A percentile compares a stretch with the other conserved stretches of the same genome.
Conservation (phyloP, 1,284 basidiomycete genomes). For the Veloboletus limbatus region DNA sequence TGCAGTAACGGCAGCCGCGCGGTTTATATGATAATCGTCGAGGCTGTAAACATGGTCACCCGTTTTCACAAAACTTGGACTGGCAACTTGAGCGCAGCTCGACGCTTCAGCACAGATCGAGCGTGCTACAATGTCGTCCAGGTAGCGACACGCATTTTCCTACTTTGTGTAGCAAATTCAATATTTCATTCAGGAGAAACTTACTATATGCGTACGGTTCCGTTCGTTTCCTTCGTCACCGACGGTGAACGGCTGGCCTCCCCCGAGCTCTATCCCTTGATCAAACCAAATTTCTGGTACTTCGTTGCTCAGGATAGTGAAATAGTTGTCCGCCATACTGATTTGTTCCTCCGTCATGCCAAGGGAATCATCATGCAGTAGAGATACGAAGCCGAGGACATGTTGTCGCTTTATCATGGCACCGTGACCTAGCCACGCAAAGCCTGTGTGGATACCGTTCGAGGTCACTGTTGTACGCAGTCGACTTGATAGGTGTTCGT, state of each 20-base stretch:
- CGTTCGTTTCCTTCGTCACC: conserved; percentile 55
- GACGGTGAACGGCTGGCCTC: conserved; percentile 60
- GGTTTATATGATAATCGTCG: conserved; percentile 18
- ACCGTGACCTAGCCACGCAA: conserved; percentile 69
- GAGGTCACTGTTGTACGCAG: conserved; percentile 38
- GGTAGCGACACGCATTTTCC: conserved; percentile 28
- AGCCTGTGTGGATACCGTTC: conserved; percentile 48
- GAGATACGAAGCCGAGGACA: conserved; percentile 46
- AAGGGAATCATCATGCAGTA: conserved; percentile 41
- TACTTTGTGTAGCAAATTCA: conserved; percentile 6
- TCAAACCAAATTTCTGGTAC: conserved; percentile 58
- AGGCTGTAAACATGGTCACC: background rate
- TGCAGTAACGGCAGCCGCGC: conserved; percentile 45
- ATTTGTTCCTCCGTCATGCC: conserved; percentile 48
- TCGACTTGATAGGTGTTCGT: conserved; percentile 56
- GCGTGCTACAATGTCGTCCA: conserved; percentile 22
- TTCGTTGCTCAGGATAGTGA: conserved; percentile 52
- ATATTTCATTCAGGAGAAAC: conserved; percentile 25
- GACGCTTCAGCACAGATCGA: background rate
- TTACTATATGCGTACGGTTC: conserved; percentile 57
- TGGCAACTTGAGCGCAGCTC: background rate
- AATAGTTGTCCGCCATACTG: conserved; percentile 73
- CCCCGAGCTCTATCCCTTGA: conserved; percentile 56
- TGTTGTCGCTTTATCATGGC: conserved; percentile 47
- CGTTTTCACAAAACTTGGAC: conserved; percentile 14